Evolutionary conservation across 345 rosid species (phyloP), one percentile per base, ranked within the genome.

Genomic region (Populus simonii): DNA sequence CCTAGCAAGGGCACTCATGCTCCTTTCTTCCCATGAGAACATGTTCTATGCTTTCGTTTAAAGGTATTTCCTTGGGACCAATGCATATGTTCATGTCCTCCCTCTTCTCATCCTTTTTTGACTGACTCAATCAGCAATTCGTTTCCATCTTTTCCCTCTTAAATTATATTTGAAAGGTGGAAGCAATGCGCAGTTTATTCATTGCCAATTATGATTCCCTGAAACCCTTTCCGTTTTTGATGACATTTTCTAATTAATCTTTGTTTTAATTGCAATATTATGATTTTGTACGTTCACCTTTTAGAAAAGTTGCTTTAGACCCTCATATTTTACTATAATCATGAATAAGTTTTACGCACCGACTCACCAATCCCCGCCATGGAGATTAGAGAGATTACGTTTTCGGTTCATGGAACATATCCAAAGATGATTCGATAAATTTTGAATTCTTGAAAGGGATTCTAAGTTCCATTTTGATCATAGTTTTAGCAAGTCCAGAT

Each of bases 331-430:
- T 79, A 39, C 68, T 51, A 72, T 62, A 57, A 55, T 69, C 80
- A 27, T 66, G 27, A 72, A 78, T 66, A 85, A 70, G 76, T 81
- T 75, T 61, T 72, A 79, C 80, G 80, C 88, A 86, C 86, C 84
- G 86, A 77, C 85, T 74, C 72, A 66, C 84, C 84, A 79, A 83
- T 81, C 79, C 61, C 61, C 22, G 8, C 41, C 78, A 25, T 67
- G 9, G 9, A 31, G 47, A 25, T 68, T 33, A 36, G 41, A 57
- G 55, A 11, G 47, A 38, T n/a, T 57, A 11, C 41, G 22, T 53
- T 41, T 53, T 17, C 22, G 27, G 29, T 6, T 22, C 3, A 39
- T 70, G 12, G 85, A 83, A 79, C 85, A 83, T 71, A 79, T 86
- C 62, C 80, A 49, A 84, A 77, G 76, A 43, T 73, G 80, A 81